phyloP scores from a whole-genome alignment of 352 stramenopile genomes.

The Globisporangium splendens region DNA sequence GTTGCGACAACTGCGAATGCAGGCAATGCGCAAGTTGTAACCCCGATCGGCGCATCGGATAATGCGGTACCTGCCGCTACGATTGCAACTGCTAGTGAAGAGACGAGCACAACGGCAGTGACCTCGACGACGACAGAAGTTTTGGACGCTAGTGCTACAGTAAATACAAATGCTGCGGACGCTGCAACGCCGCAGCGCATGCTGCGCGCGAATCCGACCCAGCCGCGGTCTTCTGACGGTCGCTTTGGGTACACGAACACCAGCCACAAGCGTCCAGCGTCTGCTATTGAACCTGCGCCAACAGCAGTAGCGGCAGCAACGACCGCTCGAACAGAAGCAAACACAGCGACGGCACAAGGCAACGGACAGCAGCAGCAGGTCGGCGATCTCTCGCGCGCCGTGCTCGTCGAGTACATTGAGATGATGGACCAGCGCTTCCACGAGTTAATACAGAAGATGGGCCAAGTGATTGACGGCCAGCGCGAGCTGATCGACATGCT shows the following conservation, averaged over 20 bases:
- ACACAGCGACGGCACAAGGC: not conserved
- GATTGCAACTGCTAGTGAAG: too few relatives aligned
- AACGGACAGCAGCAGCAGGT: not conserved
- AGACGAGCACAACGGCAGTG: too few relatives aligned
- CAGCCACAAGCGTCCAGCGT: conserved; percentile 23
- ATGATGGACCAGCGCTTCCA: conserved; percentile 72
- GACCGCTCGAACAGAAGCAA: not conserved
- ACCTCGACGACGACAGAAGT: too few relatives aligned
- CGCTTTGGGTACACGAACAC: conserved; percentile 5
- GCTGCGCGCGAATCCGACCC: not conserved
- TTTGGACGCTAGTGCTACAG: not conserved
- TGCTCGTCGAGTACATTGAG: conserved; percentile 53
- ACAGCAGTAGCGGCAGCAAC: not conserved
- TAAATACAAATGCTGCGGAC: not conserved
- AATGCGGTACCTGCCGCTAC: too few relatives aligned
- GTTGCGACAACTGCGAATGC: not conserved
- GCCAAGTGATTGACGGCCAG: conserved; percentile 73
- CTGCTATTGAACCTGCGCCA: conserved; percentile 19
- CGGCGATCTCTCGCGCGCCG: conserved; percentile 27
- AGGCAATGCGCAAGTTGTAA: too few relatives aligned
- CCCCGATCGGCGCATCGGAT: too few relatives aligned
- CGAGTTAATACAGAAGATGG: conserved; percentile 72
- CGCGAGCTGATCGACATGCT: conserved; percentile 62
- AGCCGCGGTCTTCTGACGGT: not conserved
- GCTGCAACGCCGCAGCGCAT: not conserved